Evolutionary conservation across 2,329 filamentous ascomycete species (phyloP), one percentile per base, ranked within the genome.

Genomic region (Fusarium cicatricum): DNA sequence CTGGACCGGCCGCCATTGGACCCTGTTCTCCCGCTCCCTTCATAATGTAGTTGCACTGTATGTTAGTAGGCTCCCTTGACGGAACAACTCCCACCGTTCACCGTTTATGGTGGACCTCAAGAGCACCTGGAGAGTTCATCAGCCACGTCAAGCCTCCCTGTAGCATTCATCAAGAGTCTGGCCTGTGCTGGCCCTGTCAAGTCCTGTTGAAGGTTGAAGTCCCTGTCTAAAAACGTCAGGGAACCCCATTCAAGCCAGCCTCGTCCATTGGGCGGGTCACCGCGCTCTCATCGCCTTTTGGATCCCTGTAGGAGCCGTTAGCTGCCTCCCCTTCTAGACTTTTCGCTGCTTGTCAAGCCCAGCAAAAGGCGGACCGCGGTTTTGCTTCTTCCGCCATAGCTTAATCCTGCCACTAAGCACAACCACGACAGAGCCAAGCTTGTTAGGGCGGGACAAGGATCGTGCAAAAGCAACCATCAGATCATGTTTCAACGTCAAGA

Each of bases 351-450:
- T 37, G 48, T 32, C 40, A 40, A 17, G 11, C 9, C 16, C n/a
- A n/a, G n/a, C n/a, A 36, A 47, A 15, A 26, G n/a, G 32, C 38
- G 44, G 46, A 11, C 8, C 10, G 55, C 58, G 43, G 38, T 37
- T 21, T 67, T 67, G 60, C 62, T 67, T 67, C 57, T 65, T 60
- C 51, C 56, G 60, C 65, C 62, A 55, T 55, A 42, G 62, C 48
- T 66, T 51, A 53, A 56, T 31, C 42, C 21, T 52, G 46, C 60
- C 55, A 37, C 49, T 52, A 62, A 31, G 43, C 14, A 38, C 44
- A 5, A 45, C 47, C 33, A 21, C 28, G 17, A 26, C 46, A 19
- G 51, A 49, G 46, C 21, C 52, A 58, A 52, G 39, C 55, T 16
- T 31, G 8, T 26, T 28, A 10, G 38, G 21, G 5, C n/a, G n/a